Evolutionary conservation across 2,329 filamentous ascomycete genomes (phyloP), one percentile per base, ranked within the genome.

Genomic region (Escovopsis weberi): DNA sequence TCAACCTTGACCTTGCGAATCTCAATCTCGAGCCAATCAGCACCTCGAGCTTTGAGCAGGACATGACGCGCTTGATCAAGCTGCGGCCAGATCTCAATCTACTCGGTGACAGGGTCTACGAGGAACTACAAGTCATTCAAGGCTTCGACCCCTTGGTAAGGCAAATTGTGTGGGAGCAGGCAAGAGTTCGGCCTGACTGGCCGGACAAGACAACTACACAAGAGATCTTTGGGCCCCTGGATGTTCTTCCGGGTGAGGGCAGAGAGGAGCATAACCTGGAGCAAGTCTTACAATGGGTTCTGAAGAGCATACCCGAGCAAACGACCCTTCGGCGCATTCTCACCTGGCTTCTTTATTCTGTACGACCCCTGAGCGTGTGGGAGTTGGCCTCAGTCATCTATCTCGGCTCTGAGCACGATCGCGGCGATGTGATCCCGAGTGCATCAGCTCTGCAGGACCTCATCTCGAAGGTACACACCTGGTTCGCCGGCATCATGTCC

Each of bases 71-170:
- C 12, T 33, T 45, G 12, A 35, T 45, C 18, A 45, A 39, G 12
- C 39, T 43, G n/a, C 39, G 45, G n/a, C 45, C 45, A 10, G 45
- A 46, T n/a, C 45, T 46, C 30, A 41, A 34, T 12, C 39, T 42
- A 26, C 36, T 43, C 4, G 36, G 23, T 4, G 15, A 30, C 15
- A 8, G 37, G 8, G 37, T 47, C 15, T 3, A 47, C 32, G n/a
- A 52, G 26, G 39, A 55, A 45, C 43, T 53, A 26, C 49, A 54
- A 48, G 18, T 43, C 32, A 37, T 55, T 30, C 38, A 46, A 2
- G 33, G 23, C 8, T 43, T 45, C 34, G 45, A 45, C 12, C 45
- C 45, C 2, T 23, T 43, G 9, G 18, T 41, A 15, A 38, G 37
- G 12, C 43, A 43, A 26, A 35, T 47, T 3, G 38, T 47, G 12